Base-by-base conservation (phyloP, 2,329 filamentous ascomycete species). In the Cercospora zeina region DNA sequence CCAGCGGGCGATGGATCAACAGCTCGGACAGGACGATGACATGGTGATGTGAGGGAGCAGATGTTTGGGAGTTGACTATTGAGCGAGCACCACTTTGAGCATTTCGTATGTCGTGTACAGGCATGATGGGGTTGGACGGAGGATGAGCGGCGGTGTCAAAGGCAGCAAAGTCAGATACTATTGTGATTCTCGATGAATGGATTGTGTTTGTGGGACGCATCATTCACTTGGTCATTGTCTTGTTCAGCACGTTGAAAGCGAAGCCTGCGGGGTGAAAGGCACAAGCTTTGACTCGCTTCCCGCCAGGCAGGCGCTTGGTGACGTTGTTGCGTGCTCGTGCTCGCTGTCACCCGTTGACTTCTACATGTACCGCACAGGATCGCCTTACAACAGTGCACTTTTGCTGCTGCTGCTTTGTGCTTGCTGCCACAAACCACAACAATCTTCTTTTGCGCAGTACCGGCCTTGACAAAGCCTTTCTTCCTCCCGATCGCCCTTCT, bases 31-130 rank as follows among this genome's bases (percentile, higher is more conserved):
- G 37, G 70, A 70, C 62, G 69, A 72, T n/a, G 71, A 73, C 21
- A 74, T 74, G 72, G 65, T 69, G 24, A 67, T 73, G 68, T 72
- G 67, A 69, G 37, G 36, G 24, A 5, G 39, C 31, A 10, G 31
- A 10, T 34, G 39, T 7, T 45, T 3, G 39, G 4, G 14, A 9
- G 16, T 16, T 7, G 39, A 45, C 13, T 3, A 13, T 45, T 16
- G 39, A 45, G 39, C 39, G 14, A 45, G 14, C 5, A 16, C 39
- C 9, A 45, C 39, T 45, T 45, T 14, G 39, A 45, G 39, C 39
- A 45, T 45, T 45, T 16, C 39, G 14, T 45, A 45, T 45, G 39
- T 45, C 16, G 13, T 45, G 39, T 45, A 21, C 39, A 16, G 39
- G 14, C 39, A 45, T 16, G 19, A 16, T 4, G 39, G 39, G 5